phyloP scores from a whole-genome alignment of 345 rosid genomes.

The Pelargonium nanum region DNA sequence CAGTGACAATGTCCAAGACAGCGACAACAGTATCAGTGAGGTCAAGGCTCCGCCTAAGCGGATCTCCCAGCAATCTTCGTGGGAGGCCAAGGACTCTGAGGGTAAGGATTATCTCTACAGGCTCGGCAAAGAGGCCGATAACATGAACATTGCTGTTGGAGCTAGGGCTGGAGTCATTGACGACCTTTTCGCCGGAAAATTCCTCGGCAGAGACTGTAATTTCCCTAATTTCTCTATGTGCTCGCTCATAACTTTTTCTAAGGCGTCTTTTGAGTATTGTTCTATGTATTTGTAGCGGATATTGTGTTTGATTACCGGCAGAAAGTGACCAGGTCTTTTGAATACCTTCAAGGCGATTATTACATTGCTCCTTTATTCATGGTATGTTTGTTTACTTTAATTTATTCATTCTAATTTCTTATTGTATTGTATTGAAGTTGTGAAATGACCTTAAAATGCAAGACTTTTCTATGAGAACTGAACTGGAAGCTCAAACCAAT shows the following conservation, averaged over 20 bases:
- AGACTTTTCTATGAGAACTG: too few relatives aligned
- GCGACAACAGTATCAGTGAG: neutral
- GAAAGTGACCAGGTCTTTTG: constrained; percentile 85
- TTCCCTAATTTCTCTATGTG: neutral
- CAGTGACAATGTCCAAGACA: neutral
- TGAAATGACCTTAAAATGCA: too few relatives aligned
- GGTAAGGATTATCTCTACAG: constrained; percentile 76
- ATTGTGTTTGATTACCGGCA: constrained; percentile 93
- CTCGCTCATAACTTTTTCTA: too few relatives aligned
- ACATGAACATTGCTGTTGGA: constrained; percentile 79
- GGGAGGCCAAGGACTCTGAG: constrained; percentile 73
- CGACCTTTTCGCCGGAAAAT: constrained; percentile 68
- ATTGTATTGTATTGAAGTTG: too few relatives aligned
- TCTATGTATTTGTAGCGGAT: constrained; percentile 41
- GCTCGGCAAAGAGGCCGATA: constrained; percentile 77
- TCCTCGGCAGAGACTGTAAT: constrained; percentile 81
- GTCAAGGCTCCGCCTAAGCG: constrained; percentile 13
- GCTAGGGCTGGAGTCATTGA: constrained; percentile 75
- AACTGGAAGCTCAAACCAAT: too few relatives aligned
- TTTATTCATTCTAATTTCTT: too few relatives aligned
- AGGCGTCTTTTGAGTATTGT: too few relatives aligned
- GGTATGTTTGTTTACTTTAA: constrained; percentile 22
- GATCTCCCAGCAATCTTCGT: constrained; percentile 78
- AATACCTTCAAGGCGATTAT: constrained; percentile 83
- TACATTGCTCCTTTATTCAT: constrained; percentile 79